Evolutionary conservation across 73 alveolate genomes (phyloP).

Genomic region (Paramecium sexaurelia): DNA sequence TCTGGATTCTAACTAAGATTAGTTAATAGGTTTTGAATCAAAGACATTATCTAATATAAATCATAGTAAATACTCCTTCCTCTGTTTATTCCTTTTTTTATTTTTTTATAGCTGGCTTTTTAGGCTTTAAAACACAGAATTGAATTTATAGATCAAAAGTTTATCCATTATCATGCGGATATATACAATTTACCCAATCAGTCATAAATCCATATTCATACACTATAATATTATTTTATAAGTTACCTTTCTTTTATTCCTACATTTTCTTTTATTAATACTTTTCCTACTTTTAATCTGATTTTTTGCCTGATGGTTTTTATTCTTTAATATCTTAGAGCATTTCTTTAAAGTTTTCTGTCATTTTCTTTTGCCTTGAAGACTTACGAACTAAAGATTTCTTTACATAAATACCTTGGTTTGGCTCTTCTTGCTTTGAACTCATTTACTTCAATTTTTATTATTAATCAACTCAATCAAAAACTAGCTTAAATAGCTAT

Average conservation of each 20-base stretch:
- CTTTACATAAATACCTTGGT: not conserved
- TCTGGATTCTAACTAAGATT: not conserved
- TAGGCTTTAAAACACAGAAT: conserved; percentile 17
- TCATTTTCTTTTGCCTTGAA: conserved; percentile 8
- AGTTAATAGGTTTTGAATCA: not conserved
- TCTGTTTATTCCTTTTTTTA: not conserved
- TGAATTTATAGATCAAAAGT: not conserved
- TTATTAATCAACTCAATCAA: not conserved
- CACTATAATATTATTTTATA: not conserved
- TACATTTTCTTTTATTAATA: not conserved
- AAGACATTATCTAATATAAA: not conserved
- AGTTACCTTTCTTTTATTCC: not conserved
- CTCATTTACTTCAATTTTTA: not conserved
- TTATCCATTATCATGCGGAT: conserved; percentile 27
- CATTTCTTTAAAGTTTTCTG: not conserved
- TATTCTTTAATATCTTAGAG: not conserved
- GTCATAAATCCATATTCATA: not conserved
- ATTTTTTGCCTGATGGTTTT: not conserved
- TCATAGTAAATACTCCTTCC: conserved; percentile 16
- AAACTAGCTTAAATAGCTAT: not conserved
- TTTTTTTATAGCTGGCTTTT: not conserved
- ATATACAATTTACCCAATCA: conserved; percentile 24
- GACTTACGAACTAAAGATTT: not conserved
- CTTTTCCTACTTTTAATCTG: not conserved
- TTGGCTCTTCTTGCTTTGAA: not conserved